Evolutionary conservation across 2,329 filamentous ascomycete genomes (phyloP).

Genomic region (Talaromyces verruculosus): DNA sequence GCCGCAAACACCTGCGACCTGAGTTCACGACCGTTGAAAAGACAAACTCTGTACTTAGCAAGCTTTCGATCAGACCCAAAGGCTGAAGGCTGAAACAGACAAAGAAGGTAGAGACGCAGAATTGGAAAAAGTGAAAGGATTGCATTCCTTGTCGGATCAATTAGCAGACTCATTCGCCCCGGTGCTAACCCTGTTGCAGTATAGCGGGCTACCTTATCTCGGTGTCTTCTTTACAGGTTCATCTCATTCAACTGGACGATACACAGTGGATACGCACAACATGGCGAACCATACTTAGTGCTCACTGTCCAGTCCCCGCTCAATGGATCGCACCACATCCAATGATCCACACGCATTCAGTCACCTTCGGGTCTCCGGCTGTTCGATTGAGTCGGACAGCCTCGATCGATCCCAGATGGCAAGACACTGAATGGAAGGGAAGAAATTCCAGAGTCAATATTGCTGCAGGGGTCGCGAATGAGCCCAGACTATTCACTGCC

Average conservation of each 20-base stretch:
- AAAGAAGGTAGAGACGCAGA: background rate
- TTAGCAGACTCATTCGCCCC: background rate
- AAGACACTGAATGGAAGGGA: background rate
- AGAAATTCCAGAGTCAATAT: background rate
- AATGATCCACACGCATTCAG: background rate
- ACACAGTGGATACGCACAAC: background rate
- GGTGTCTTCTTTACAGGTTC: background rate
- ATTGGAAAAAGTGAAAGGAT: background rate
- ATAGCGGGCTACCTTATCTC: conserved; percentile 7
- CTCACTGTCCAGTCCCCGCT: background rate
- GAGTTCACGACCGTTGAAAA: background rate
- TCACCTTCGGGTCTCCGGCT: background rate
- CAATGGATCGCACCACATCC: background rate
- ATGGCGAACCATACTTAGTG: background rate
- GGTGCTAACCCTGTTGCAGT: background rate
- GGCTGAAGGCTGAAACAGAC: background rate
- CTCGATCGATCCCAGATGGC: background rate
- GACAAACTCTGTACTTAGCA: background rate
- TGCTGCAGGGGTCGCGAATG: conserved; percentile 7
- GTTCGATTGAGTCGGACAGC: background rate
- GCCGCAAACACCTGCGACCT: background rate
- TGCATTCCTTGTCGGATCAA: background rate
- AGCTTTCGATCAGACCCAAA: background rate
- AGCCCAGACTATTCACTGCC: background rate
- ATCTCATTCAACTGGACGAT: background rate